phyloP scores from a whole-genome alignment of 2,329 filamentous ascomycete species.

The Stemphylium vesicarium region DNA sequence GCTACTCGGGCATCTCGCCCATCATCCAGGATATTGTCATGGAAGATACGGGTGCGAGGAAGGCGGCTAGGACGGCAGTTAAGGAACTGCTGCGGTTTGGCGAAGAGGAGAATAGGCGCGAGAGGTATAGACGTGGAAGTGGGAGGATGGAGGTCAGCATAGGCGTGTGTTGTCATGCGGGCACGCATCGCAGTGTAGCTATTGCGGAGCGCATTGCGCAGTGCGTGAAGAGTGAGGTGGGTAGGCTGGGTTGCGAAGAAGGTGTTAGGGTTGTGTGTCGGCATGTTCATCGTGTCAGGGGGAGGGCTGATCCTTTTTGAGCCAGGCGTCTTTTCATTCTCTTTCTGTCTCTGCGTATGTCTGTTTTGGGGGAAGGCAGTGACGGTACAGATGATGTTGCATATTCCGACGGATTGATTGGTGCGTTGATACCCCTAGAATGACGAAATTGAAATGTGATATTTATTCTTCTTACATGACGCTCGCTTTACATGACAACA shows the following conservation, averaged over 20 bases:
- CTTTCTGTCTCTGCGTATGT: not conserved
- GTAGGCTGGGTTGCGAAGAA: constrained; percentile 12
- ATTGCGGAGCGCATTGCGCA: constrained; percentile 37
- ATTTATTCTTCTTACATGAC: constrained; percentile 32
- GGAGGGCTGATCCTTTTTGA: constrained; percentile 30
- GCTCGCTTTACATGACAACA: not conserved
- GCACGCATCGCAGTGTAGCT: constrained; percentile 43
- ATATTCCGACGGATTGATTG: not conserved
- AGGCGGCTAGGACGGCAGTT: constrained; percentile 19
- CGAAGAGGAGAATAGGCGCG: not conserved
- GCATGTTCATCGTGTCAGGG: constrained; percentile 38
- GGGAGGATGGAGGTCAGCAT: constrained; percentile 13
- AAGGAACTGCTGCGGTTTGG: constrained; percentile 17
- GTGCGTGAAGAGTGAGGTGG: constrained; percentile 24
- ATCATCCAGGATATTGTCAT: constrained; percentile 33
- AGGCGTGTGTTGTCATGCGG: constrained; percentile 33
- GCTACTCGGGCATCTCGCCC: constrained; percentile 31
- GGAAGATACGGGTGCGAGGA: constrained; percentile 20
- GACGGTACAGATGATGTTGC: not conserved
- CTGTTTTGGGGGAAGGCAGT: too few species aligned
- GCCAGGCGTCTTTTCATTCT: not conserved
- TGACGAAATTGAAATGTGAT: constrained; percentile 13
- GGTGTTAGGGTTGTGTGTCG: constrained; percentile 32
- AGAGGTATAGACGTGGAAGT: constrained; percentile 11
- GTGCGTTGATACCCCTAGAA: constrained; percentile 7